Percentiles rank a stretch among this genome's conserved stretches.
Evolutionary conservation across 805 yeast genomes (phyloP).

Genomic region (Metahyphopichia silvanorum): DNA sequence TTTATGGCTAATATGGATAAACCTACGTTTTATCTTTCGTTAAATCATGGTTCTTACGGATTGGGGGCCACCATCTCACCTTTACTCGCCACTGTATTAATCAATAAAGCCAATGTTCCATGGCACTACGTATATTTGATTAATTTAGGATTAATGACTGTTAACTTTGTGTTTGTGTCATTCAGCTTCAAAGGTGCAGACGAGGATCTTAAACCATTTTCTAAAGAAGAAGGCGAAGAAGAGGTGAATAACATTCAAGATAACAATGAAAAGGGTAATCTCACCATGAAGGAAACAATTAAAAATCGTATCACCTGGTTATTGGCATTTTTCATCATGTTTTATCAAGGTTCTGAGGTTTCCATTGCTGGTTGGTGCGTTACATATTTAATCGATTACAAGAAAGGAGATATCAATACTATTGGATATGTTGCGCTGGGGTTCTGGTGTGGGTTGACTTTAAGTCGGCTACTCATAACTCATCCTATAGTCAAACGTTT

Average conservation of each 20-base stretch:
- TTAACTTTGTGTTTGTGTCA: constrained; percentile 29
- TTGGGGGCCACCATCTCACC: constrained; percentile 72
- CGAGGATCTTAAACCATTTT: constrained; percentile 40
- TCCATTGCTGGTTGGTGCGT: constrained; percentile 70
- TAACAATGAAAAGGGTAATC: neutral
- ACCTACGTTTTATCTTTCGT: constrained; percentile 57
- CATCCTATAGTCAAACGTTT: constrained; percentile 29
- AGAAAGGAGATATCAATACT: constrained; percentile 42
- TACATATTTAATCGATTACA: constrained; percentile 55
- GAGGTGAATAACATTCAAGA: neutral
- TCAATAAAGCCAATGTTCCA: constrained; percentile 36
- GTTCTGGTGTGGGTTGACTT: constrained; percentile 70
- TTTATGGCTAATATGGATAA: constrained; percentile 49
- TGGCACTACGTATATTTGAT: constrained; percentile 59
- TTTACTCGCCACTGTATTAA: constrained; percentile 55
- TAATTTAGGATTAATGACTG: constrained; percentile 36
- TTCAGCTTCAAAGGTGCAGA: constrained; percentile 49
- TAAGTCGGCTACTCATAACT: constrained; percentile 56
- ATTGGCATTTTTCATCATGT: constrained; percentile 51
- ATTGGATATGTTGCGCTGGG: constrained; percentile 68
- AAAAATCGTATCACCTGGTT: constrained; percentile 42
- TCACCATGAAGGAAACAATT: constrained; percentile 34
- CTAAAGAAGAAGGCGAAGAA: constrained; percentile 10
- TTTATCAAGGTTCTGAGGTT: constrained; percentile 70
- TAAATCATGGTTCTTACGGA: constrained; percentile 69